phyloP scores from a whole-genome alignment of 305 asterid genomes.

The Coffea humblotiana region DNA sequence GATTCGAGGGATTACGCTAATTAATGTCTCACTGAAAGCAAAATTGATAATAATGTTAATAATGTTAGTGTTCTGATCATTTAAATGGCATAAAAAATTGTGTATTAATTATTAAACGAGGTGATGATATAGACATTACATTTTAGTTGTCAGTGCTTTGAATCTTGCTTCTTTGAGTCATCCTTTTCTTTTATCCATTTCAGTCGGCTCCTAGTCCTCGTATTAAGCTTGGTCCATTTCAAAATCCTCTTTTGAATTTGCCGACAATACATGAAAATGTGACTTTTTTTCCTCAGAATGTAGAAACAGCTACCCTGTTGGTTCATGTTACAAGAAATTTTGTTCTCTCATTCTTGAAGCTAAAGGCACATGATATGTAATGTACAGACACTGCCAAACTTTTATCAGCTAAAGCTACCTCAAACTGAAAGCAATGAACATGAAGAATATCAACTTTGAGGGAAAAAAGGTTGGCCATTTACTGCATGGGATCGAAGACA shows the following conservation, averaged over 20 bases:
- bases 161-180: not conserved
- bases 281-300: not conserved
- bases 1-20: not conserved
- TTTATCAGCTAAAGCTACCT: not conserved
- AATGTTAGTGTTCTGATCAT: not conserved
- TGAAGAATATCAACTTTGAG: conserved; percentile 4
- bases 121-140: not conserved
- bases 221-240: conserved; percentile 9
- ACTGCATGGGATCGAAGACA: not conserved
- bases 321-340: conserved; percentile 6
- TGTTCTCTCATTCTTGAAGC: conserved; percentile 19
- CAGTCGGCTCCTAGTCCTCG: not conserved
- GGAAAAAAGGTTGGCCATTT: not conserved
- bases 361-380: not conserved
- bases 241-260: conserved; percentile 5
- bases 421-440: conserved; percentile 8
- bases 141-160: not conserved
- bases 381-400: not conserved
- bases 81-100: not conserved
- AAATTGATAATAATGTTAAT: not conserved
- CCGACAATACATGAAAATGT: conserved; percentile 9
- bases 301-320: conserved; percentile 5
- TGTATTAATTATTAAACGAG: not conserved
- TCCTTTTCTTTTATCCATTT: not conserved
- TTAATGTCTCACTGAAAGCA: not conserved